phyloP scores from a whole-genome alignment of 768 basidiomycete species.

The Tubosaeta sp. region DNA sequence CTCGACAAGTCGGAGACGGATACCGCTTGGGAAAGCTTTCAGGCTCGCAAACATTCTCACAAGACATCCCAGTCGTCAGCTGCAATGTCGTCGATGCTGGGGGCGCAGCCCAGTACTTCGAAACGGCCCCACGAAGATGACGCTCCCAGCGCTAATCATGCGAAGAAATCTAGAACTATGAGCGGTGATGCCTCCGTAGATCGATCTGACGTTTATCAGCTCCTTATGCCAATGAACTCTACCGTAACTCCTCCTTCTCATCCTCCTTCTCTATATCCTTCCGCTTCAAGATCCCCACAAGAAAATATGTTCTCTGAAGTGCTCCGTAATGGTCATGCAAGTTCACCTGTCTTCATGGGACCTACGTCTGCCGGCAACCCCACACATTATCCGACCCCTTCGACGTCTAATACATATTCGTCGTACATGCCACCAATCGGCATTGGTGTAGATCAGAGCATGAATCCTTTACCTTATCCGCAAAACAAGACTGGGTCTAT shows the following conservation, averaged over 20 bases:
- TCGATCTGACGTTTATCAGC: slow-evolving; percentile 43
- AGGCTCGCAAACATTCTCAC: slow-evolving; percentile 51
- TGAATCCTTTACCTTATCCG: slow-evolving; percentile 49
- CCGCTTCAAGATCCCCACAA: slow-evolving; percentile 38
- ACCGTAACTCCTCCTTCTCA: slow-evolving; percentile 33
- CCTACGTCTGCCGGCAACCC: slow-evolving; percentile 39
- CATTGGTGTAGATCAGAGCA: slow-evolving; percentile 52
- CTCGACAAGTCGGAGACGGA: slow-evolving; percentile 88
- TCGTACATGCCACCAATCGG: slow-evolving; percentile 56
- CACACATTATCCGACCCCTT: slow-evolving; percentile 40
- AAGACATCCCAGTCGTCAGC: slow-evolving; percentile 29
- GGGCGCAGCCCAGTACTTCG: slow-evolving; percentile 15
- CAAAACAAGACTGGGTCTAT: slow-evolving; percentile 27
- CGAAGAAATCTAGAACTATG: slow-evolving; percentile 50
- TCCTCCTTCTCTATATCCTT: slow-evolving; percentile 42
- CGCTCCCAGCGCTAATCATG: slow-evolving; percentile 19
- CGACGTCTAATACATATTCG: slow-evolving; percentile 31
- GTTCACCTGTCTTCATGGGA: slow-evolving; percentile 62
- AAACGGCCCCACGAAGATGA: slow-evolving; percentile 33
- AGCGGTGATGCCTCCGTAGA: slow-evolving; percentile 42
- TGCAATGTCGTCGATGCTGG: slow-evolving; percentile 30
- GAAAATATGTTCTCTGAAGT: slow-evolving; percentile 61
- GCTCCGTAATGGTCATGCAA: slow-evolving; percentile 45
- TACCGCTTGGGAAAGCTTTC: slow-evolving; percentile 88
- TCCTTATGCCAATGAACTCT: slow-evolving; percentile 53